These are phyloP conservation scores for Aspergillus olivimuriae DNA, from an alignment of 495 filamentous ascomycete genomes.

Conservation along the genomic window DNA sequence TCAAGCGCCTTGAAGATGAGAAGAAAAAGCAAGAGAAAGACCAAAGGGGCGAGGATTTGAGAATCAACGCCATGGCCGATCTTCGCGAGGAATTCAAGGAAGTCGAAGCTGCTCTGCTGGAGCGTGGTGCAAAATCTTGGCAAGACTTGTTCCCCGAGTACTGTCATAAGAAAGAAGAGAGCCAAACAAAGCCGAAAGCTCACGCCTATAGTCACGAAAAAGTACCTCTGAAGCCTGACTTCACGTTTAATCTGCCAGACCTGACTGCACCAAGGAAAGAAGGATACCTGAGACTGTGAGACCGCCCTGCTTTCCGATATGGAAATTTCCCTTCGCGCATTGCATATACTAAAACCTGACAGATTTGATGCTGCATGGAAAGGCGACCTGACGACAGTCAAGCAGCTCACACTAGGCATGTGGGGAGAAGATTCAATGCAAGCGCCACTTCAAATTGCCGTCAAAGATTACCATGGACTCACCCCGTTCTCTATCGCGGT, in stretches of 20 bases:
- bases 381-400: constrained; percentile 53
- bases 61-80: constrained; percentile 31
- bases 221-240: constrained; percentile 40
- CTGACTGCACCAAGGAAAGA: constrained; percentile 43
- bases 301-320: background rate
- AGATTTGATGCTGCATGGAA: constrained; percentile 65
- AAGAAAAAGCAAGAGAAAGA: constrained; percentile 8
- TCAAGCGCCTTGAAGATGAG: constrained; percentile 9
- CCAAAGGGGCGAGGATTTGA: background rate
- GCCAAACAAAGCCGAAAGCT: too few relatives aligned
- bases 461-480: constrained; percentile 36
- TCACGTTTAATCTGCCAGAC: constrained; percentile 44
- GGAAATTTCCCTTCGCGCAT: constrained; percentile 4
- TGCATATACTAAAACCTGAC: constrained; percentile 12
- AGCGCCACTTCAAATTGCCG: constrained; percentile 55
- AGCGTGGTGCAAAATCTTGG: constrained; percentile 58
- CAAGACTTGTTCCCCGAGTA: constrained; percentile 53
- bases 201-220: too few relatives aligned
- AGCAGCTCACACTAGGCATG: constrained; percentile 38
- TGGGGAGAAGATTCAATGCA: constrained; percentile 36
- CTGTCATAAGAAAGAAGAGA: background rate
- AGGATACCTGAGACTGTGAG: constrained; percentile 52
- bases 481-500: constrained; percentile 61
- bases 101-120: constrained; percentile 46
- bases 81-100: constrained; percentile 45